Evolutionary conservation across 371 early-diverging fungal species (phyloP).

Genomic region (Mucor indicus): DNA sequence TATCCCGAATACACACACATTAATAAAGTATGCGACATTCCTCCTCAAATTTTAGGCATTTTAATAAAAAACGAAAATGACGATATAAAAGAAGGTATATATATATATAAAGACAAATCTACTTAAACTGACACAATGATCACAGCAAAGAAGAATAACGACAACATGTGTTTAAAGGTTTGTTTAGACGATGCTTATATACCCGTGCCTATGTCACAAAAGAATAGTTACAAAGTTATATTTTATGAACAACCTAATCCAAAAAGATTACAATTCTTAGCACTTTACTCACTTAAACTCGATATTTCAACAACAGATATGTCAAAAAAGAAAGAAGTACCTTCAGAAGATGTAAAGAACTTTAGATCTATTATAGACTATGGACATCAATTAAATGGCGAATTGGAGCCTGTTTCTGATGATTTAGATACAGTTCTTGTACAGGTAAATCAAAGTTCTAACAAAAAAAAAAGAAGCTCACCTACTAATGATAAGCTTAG

Average conservation of each 20-base stretch:
- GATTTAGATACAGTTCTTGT: conserved; percentile 25
- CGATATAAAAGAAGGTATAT: neutral
- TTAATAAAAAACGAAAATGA: conserved; percentile 3
- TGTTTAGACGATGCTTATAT: conserved; percentile 25
- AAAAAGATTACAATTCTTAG: conserved; percentile 64
- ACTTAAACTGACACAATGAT: neutral
- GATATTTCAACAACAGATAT: conserved; percentile 60
- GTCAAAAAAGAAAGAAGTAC: neutral
- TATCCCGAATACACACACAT: conserved; percentile 31
- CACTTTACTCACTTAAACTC: conserved; percentile 66
- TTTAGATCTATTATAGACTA: conserved; percentile 20
- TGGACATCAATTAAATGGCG: conserved; percentile 13
- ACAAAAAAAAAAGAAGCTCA: neutral
- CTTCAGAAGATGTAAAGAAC: conserved; percentile 9
- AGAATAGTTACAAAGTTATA: conserved; percentile 38
- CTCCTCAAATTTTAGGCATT: conserved; percentile 35
- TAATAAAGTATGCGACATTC: conserved; percentile 30
- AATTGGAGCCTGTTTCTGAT: conserved; percentile 5
- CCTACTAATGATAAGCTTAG: conserved; percentile 6
- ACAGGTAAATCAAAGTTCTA: conserved; percentile 14
- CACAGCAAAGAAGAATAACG: conserved; percentile 2
- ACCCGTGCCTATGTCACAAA: conserved; percentile 20
- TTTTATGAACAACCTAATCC: conserved; percentile 68
- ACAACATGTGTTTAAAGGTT: conserved; percentile 29
- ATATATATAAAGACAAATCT: neutral